Evolutionary conservation across 2,329 filamentous ascomycete genomes (phyloP), one percentile per base, ranked within the genome.

Genomic region (Phialophora expanda): DNA sequence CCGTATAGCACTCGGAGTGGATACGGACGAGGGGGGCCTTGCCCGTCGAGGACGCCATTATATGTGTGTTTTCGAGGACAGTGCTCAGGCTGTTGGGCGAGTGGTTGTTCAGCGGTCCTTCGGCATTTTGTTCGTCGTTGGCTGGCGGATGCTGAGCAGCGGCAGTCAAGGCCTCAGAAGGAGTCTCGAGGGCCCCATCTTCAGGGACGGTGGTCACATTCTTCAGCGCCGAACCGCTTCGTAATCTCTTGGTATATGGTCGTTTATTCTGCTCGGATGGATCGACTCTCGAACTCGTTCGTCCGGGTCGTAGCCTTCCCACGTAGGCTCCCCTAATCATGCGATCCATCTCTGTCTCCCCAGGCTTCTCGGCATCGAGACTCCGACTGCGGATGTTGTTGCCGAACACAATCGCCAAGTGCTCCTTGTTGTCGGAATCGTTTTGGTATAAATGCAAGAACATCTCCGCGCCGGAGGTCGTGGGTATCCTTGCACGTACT

Each of bases 1-100:
- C 95, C 0, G 95, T 99, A 78, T 99, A 99, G 80, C 95, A 99
- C 79, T 99, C 95, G 2, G 92, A 96, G 78, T 99, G 95, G 75
- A 99, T 99, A 64, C 95, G 87, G 55, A 99, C 94, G 46, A 99
- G 82, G 0, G 95, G 92, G 0, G 90, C 78, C 48, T 70, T 72
- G 55, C 56, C 65, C 1, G 20, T 7, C 9, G 50, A 54, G n/a
- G 38, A 50, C 34, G 51, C 8, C 7, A 51, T 32, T 17, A 69
- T 30, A 30, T 54, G 50, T 41, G 32, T 34, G 7, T 54, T 26
- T 24, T 64, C 67, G 11, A 65, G 54, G 9, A 66, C 44, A 22
- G 63, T 56, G 30, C 56, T 61, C 38, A 67, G 60, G n/a, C 56
- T 66, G 6, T 53, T 53, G 20, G 53, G 53, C n/a, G 28, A 14